These are phyloP conservation scores for Ophiostoma pallidulum DNA, from an alignment of 2,329 filamentous ascomycete genomes.

Conservation along the genomic window DNA sequence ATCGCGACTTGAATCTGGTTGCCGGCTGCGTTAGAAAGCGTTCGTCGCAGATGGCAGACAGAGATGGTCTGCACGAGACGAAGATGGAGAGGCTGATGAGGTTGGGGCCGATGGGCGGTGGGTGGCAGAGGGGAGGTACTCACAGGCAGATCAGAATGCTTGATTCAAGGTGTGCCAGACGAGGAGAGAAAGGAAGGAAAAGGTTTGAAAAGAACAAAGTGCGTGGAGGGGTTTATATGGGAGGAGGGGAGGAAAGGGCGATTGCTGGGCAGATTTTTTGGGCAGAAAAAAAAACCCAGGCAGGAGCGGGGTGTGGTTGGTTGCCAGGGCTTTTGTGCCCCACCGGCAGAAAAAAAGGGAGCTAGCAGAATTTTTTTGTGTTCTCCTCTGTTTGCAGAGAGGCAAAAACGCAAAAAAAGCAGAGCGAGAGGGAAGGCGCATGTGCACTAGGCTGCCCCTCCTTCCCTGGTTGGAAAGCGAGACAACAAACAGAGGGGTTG, in stretches of 20 bases:
- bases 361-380: slow-evolving; percentile 12
- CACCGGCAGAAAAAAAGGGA: slow-evolving; percentile 15
- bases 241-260: slow-evolving; percentile 2
- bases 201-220: slow-evolving; percentile 14
- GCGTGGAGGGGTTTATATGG: slow-evolving; percentile 19
- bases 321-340: slow-evolving; percentile 17
- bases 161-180: slow-evolving; percentile 32
- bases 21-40: background rate
- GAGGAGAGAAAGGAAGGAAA: slow-evolving; percentile 23
- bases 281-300: slow-evolving; percentile 2
- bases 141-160: slow-evolving; percentile 29
- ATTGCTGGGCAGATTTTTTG: slow-evolving; percentile 8
- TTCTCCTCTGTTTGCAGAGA: slow-evolving; percentile 1
- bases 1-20: slow-evolving; percentile 1
- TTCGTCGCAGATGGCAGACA: background rate
- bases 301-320: slow-evolving; percentile 17
- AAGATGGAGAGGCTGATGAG: slow-evolving; percentile 11
- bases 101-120: slow-evolving; percentile 1
- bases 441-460: slow-evolving; percentile 9
- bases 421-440: too few relatives aligned
- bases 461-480: slow-evolving; percentile 10
- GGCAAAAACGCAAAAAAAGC: too few relatives aligned
- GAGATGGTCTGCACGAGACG: background rate
- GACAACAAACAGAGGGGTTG: slow-evolving; percentile 5
- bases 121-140: slow-evolving; percentile 12